Conservation (phyloP, 2,329 filamentous ascomycete genomes). For the Iodosphaeria phyllophila region DNA sequence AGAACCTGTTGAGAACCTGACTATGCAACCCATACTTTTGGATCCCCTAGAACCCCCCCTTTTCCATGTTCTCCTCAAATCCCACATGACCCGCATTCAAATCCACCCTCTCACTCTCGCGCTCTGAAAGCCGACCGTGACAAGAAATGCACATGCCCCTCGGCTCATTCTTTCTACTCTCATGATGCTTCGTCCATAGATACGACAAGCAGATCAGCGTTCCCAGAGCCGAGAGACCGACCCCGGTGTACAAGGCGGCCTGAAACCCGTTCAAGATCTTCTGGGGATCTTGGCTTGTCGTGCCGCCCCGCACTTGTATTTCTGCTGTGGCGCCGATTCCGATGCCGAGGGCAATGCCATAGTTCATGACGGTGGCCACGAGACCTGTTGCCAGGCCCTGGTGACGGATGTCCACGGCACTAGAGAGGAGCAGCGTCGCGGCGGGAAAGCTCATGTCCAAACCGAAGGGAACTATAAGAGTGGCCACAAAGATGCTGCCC, state of each 20-base stretch:
- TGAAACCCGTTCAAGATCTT: constrained; percentile 7
- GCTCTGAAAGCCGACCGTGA: too few species aligned
- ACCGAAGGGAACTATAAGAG: constrained; percentile 39
- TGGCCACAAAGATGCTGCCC: constrained; percentile 39
- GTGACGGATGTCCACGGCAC: constrained; percentile 25
- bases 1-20: too few species aligned
- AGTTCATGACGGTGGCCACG: constrained; percentile 41
- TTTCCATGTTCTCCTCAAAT: too few species aligned
- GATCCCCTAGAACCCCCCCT: too few species aligned
- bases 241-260: constrained; percentile 8
- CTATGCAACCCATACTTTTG: too few species aligned
- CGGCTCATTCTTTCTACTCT: too few species aligned
- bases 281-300: constrained; percentile 2
- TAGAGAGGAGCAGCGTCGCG: constrained; percentile 38
- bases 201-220: constrained; percentile 6
- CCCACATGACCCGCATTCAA: too few species aligned
- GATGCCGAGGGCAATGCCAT: constrained; percentile 45
- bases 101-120: too few species aligned
- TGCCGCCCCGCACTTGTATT: constrained; percentile 13
- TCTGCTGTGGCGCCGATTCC: constrained; percentile 50
- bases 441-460: constrained; percentile 52
- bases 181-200: constrained; percentile 1
- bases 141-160: too few species aligned
- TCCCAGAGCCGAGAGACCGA: constrained; percentile 8
- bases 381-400: constrained; percentile 7